phyloP scores from a whole-genome alignment of 2,329 filamentous ascomycete species.

The Sclerotinia trifoliorum region DNA sequence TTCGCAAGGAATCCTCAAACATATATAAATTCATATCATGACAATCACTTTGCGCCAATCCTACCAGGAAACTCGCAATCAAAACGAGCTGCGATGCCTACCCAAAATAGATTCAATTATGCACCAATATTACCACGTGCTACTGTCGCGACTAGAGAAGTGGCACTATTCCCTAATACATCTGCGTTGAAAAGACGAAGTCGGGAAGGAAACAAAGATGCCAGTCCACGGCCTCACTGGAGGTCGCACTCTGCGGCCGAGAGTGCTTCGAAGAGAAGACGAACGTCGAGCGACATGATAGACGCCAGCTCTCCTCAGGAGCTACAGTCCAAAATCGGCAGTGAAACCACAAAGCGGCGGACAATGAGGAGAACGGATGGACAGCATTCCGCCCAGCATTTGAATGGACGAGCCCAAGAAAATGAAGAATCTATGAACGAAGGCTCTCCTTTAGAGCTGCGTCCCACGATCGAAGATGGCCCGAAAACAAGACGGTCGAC shows the following conservation, averaged over 20 bases:
- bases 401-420: neutral
- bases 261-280: slow-evolving; percentile 6
- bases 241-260: neutral
- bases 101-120: neutral
- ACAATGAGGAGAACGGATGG: neutral
- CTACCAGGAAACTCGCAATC: neutral
- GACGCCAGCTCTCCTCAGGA: neutral
- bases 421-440: neutral
- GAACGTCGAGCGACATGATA: neutral
- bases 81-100: neutral
- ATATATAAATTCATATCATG: neutral
- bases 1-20: neutral
- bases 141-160: neutral
- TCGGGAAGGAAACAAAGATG: neutral
- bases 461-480: neutral
- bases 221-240: neutral
- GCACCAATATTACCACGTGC: slow-evolving; percentile 14
- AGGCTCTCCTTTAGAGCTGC: neutral
- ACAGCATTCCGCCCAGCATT: neutral
- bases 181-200: slow-evolving; percentile 3
- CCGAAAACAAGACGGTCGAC: neutral
- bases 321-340: neutral
- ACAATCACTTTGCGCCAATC: slow-evolving; percentile 6
- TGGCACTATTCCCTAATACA: neutral
- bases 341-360: neutral